Base-by-base conservation (phyloP, 192 early-diverging fungal genomes). In the Chytriomyces sp. region DNA sequence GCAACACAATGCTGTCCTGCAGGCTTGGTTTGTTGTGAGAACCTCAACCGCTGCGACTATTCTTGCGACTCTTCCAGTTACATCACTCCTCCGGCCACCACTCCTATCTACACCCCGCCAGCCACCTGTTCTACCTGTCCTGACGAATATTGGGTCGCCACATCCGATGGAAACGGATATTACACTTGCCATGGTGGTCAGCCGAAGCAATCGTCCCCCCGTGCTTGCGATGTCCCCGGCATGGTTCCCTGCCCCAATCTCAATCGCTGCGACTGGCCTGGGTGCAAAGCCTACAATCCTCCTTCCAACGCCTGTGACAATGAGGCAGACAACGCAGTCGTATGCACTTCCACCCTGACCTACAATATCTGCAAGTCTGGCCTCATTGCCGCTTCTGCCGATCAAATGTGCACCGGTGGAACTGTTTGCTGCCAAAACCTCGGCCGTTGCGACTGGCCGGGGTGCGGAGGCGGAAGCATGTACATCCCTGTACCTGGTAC, bases 291-390 rank as follows among this genome's bases (percentile, higher is more conserved):
- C 0, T 64, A 64, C 62, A 44, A 10, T 0, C 62, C 62, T 19
- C 39, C 62, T 0, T 1, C 39, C 2, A 44, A 44, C 2, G 39
- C 49, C 2, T 73, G 71, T 34, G 19, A 5, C 25, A 44, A 44
- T 14, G 53, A 63, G 32, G 36, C 58, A 5, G 36, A 73, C 71
- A 63, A 63, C 61, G 28, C 49, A 17, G 39, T 62, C 12, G 26
- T 19, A 25, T 57, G 52, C 59, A 61, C 60, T 19, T 52, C 41
- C 26, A 17, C 44, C 12, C 62, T 60, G 10, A 64, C 71, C 41
- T 73, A 64, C 44, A 64, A 64, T 44, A 26, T 52, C 37, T 73
- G 71, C 49, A 31, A 12, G 49, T 31, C 44, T 37, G 71, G 71
- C 28, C 30, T 22, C 7, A n/a, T 39, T n/a, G 71, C 39, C 22